Evolutionary conservation across 1,284 basidiomycete genomes (phyloP).

Genomic region (Stereum hirsutum): DNA sequence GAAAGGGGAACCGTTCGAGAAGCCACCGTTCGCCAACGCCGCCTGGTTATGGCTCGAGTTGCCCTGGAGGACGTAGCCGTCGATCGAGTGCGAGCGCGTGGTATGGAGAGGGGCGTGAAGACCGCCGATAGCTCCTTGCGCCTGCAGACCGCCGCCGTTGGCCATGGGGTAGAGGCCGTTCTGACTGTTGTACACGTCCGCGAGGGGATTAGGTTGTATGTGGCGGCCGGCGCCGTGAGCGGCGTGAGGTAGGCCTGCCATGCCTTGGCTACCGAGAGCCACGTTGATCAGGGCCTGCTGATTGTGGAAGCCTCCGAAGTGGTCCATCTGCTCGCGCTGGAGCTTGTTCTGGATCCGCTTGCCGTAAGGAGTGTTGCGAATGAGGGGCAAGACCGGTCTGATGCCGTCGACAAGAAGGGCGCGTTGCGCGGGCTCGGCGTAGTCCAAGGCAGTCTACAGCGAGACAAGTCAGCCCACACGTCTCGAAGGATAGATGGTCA

Average conservation of each 20-base stretch:
- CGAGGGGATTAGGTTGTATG: slow-evolving; percentile 45
- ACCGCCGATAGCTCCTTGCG: slow-evolving; percentile 31
- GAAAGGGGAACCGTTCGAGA: slow-evolving; percentile 47
- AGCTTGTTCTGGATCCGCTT: slow-evolving; percentile 97
- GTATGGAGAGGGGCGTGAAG: slow-evolving; percentile 43
- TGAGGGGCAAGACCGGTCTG: slow-evolving; percentile 91
- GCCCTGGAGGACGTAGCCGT: slow-evolving; percentile 70
- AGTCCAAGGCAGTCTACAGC: slow-evolving; percentile 83
- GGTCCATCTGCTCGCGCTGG: slow-evolving; percentile 83
- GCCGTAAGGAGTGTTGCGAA: slow-evolving; percentile 95
- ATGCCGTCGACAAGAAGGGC: slow-evolving; percentile 87
- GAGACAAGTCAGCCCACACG: slow-evolving; percentile 6
- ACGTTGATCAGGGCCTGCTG: slow-evolving; percentile 56
- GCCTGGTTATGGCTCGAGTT: slow-evolving; percentile 53
- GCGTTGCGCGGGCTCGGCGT: slow-evolving; percentile 85
- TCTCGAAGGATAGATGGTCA: slow-evolving; percentile 4
- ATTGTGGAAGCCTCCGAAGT: slow-evolving; percentile 49
- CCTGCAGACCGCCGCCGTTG: slow-evolving; percentile 34
- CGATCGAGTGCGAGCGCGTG: slow-evolving; percentile 61
- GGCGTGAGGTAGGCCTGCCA: slow-evolving; percentile 33
- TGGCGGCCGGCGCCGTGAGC: slow-evolving; percentile 39
- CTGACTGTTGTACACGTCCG: slow-evolving; percentile 59
- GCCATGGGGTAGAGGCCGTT: slow-evolving; percentile 50
- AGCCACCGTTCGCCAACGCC: slow-evolving; percentile 44
- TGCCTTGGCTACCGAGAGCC: slow-evolving; percentile 44